Evolutionary conservation across 208 protist genomes (phyloP).

Genomic region (Trypanosoma brucei): DNA sequence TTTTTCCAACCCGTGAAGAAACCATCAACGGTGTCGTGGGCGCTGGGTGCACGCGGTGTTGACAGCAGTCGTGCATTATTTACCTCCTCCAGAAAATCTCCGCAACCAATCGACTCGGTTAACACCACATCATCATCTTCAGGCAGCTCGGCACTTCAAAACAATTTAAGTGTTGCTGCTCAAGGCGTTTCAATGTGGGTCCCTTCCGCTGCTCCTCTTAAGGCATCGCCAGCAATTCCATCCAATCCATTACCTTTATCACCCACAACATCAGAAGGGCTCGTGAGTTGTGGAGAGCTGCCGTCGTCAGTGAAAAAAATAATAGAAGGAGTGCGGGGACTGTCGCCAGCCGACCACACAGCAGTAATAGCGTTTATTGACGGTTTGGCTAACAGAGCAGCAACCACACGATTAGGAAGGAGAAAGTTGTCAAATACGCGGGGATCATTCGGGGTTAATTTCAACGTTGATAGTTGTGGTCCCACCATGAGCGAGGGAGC

Average conservation of each 20-base stretch:
- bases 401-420: constrained; percentile 4
- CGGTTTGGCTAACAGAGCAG: constrained; percentile 32
- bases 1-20: too few species aligned
- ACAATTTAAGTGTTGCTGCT: too few species aligned
- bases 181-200: too few species aligned
- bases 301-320: constrained; percentile 21
- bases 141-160: too few species aligned
- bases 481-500: neutral
- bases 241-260: too few species aligned
- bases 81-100: too few species aligned
- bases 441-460: neutral
- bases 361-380: constrained; percentile 62
- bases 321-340: constrained; percentile 33
- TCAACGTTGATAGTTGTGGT: constrained; percentile 1
- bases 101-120: too few species aligned
- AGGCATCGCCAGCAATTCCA: neutral
- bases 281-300: neutral
- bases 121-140: too few species aligned
- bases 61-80: too few species aligned
- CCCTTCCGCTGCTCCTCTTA: neutral
- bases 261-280: neutral
- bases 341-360: constrained; percentile 46
- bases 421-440: constrained; percentile 1
- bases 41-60: too few species aligned
- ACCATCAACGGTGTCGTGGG: too few species aligned